phyloP scores from a whole-genome alignment of 1,139 yeast genomes.

The Yamadazyma diospyri region DNA sequence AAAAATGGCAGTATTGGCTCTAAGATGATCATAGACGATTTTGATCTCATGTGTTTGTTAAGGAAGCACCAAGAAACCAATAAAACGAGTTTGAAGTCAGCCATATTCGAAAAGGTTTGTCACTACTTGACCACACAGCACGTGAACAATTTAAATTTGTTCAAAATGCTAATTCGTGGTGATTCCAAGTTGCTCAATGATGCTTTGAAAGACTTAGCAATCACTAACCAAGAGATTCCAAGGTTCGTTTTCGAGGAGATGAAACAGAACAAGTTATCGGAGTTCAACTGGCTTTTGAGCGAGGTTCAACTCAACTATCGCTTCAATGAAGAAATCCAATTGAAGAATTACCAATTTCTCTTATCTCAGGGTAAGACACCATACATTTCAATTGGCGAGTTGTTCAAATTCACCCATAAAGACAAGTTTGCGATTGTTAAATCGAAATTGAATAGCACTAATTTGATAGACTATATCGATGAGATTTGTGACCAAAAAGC shows the following conservation, averaged over 20 bases:
- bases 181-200: conserved; percentile 10
- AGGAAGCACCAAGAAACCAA: conserved; percentile 3
- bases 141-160: conserved; percentile 9
- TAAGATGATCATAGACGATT: conserved; percentile 13
- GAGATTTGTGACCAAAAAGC: conserved; percentile 5
- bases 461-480: conserved; percentile 7
- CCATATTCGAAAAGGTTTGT: conserved; percentile 34
- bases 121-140: conserved; percentile 15
- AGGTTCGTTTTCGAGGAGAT: conserved; percentile 7
- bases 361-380: conserved; percentile 6
- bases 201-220: conserved; percentile 7
- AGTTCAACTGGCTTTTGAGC: conserved; percentile 17
- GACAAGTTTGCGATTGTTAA: conserved; percentile 8
- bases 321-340: conserved; percentile 6
- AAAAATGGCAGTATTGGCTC: conserved; percentile 5
- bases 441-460: conserved; percentile 6
- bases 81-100: conserved; percentile 9
- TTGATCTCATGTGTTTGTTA: conserved; percentile 12
- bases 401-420: conserved; percentile 8
- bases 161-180: conserved; percentile 6
- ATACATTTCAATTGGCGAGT: conserved; percentile 8
- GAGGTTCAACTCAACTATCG: conserved; percentile 13
- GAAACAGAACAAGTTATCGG: conserved; percentile 1
- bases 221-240: conserved; percentile 5
- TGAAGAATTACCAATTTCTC: conserved; percentile 10